Base-by-base conservation (phyloP, 139 green algal species). In the Diplosphaera chodatii region DNA sequence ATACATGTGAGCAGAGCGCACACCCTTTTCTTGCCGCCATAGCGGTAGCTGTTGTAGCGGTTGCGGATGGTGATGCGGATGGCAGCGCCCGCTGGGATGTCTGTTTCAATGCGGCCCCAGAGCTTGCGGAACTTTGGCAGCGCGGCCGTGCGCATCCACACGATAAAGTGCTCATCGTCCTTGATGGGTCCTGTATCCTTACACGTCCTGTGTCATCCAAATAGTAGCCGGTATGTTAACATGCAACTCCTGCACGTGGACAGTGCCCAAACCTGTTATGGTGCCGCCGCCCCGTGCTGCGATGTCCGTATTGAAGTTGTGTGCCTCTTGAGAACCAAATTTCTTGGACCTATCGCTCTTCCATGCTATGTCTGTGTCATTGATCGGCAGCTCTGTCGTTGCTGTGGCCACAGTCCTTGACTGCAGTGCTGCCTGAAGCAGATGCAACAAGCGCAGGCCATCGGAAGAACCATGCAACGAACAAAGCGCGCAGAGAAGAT, bases 91-190 rank as follows among this genome's bases (percentile, higher is more conserved):
- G 78, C 83, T 18, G 74, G 40, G 8, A 95, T 69, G 63, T 74
- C 40, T 15, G 34, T 22, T 15, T 85, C 56, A 65, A 96, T 91
- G n/a, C 37, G 33, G 22, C 81, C 90, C 70, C 83, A 96, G 23
- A 94, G 76, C 75, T 96, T 96, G 40, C 85, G 76, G 66, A 91
- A 85, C 0, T 66, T 77, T 18, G 78, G 80, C 48, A 80, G 59
- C 4, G 91, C 89, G 8, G 87, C 87, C 10, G 90, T 86, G 28
- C 92, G 81, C 92, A 97, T 95, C 95, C 95, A 99, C 40, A 97
- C 90, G 55, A 98, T 91, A 75, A 98, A 93, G 34, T 93, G 91
- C 84, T 99, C 82, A 64, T 95, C 83, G 40, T 94, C 18, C 55
- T 85, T 81, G 0, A 96, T 70, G 2, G 59, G 34, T 13, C 34